Percentiles rank a stretch among this genome's conserved stretches.
phyloP scores from a whole-genome alignment of 306 rosid genomes.

The Herpetospermum pedunculosum region DNA sequence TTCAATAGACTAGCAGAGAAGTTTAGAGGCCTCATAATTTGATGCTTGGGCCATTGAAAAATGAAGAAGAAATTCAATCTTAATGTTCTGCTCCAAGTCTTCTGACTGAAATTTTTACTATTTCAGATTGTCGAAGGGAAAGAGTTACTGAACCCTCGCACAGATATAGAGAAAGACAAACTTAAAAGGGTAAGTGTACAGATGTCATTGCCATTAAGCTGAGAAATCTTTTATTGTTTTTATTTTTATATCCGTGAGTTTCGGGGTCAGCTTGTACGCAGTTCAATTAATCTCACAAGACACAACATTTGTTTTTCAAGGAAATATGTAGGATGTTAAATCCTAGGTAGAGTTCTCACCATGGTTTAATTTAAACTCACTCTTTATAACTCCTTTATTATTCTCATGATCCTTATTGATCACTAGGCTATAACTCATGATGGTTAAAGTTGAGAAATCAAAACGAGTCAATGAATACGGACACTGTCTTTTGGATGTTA shows the following conservation, averaged over 20 bases:
- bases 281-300: too few species aligned
- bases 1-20: neutral
- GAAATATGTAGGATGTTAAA: too few species aligned
- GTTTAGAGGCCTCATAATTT: neutral
- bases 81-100: neutral
- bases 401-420: too few species aligned
- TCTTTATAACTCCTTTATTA: too few species aligned
- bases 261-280: too few species aligned
- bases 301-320: too few species aligned
- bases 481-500: neutral
- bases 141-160: slow-evolving; percentile 66
- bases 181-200: slow-evolving; percentile 42
- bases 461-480: neutral
- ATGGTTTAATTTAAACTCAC: too few species aligned
- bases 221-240: too few species aligned
- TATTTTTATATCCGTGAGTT: too few species aligned
- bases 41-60: neutral
- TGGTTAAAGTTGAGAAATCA: neutral
- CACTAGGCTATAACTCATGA: too few species aligned
- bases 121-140: slow-evolving; percentile 59
- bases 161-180: slow-evolving; percentile 67
- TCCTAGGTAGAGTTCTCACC: too few species aligned
- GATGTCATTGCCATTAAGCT: neutral
- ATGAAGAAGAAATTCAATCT: neutral
- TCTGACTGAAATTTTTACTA: neutral